Evolutionary conservation across 192 early-diverging fungal genomes (phyloP).

Genomic region (Coemansia sp.): DNA sequence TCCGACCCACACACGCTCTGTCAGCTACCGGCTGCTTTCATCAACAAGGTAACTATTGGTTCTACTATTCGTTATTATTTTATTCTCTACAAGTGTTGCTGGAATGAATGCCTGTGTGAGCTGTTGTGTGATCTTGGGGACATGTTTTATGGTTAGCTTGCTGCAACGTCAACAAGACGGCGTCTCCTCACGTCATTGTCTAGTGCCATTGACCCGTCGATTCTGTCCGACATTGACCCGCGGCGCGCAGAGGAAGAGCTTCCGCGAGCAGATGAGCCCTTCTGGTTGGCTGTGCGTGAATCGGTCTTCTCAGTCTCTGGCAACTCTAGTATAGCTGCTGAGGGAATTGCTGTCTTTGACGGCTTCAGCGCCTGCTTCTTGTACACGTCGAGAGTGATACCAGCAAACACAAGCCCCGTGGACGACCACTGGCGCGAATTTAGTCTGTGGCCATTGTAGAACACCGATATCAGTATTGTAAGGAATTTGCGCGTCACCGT

Average conservation of each 20-base stretch:
- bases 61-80: too few species aligned
- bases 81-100: too few species aligned
- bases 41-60: too few species aligned
- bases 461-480: conserved; percentile 88
- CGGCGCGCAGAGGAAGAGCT: background rate
- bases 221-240: background rate
- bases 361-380: conserved; percentile 61
- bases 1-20: too few species aligned
- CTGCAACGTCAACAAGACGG: conserved; percentile 40
- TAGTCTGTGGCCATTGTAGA: conserved; percentile 83
- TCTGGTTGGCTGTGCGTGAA: background rate
- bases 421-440: conserved; percentile 81
- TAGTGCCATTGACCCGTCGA: background rate
- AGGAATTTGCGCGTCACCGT: conserved; percentile 97
- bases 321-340: background rate
- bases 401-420: conserved; percentile 84
- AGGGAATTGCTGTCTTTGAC: background rate
- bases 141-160: conserved; percentile 8
- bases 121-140: background rate
- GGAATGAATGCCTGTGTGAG: background rate
- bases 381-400: conserved; percentile 77
- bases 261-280: background rate
- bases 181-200: conserved; percentile 28
- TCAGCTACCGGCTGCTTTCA: too few species aligned
- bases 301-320: background rate